Base-by-base conservation (phyloP, 306 rosid species). In the Ormosia semicastrata region DNA sequence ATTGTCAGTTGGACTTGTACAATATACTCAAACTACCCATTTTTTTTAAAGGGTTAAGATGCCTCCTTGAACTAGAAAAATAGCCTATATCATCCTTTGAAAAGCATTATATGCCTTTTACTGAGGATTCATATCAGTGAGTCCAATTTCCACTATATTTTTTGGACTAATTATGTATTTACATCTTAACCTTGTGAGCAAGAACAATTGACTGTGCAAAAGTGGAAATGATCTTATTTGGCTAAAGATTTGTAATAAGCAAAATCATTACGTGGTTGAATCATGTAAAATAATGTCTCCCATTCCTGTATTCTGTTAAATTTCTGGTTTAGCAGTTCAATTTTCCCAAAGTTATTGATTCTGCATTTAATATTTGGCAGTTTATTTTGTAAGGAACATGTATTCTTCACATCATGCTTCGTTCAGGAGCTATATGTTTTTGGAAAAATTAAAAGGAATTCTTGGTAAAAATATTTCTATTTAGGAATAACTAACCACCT, bases 61-160 rank as follows among this genome's bases (percentile, higher is more conserved):
- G 78, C 74, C 67, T 81, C 60, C 60, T 41, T 66, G 64, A 66
- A 14, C 49, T 46, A 33, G 64, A 46, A 71, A 66, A 49, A 29
- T 74, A 52, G 39, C 62, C 13, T 11, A 33, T 36, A 5, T 58
- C 47, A 36, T 75, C 71, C 57, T 75, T 75, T 46, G 76, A n/a
- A 53, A 49, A 39, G 5, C 40, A 62, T 37, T 34, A n/a, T 63
- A 18, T 36, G 3, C 52, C 24, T 24, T 24, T 24, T 24, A 44
- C 39, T 43, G 37, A 82, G 63, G 52, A 46, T 29, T 41, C 8
- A 4, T 18, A 67, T 36, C 56, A 17, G 5, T 58, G 59, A 41
- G n/a, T 32, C 30, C 46, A 15, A 47, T 60, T 44, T 70, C 63
- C 71, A 33, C 53, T 6, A 4, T 3, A 57, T 69, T 62, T 68